Base-by-base conservation (phyloP, 768 basidiomycete species). In the Phanerochaete sordida region DNA sequence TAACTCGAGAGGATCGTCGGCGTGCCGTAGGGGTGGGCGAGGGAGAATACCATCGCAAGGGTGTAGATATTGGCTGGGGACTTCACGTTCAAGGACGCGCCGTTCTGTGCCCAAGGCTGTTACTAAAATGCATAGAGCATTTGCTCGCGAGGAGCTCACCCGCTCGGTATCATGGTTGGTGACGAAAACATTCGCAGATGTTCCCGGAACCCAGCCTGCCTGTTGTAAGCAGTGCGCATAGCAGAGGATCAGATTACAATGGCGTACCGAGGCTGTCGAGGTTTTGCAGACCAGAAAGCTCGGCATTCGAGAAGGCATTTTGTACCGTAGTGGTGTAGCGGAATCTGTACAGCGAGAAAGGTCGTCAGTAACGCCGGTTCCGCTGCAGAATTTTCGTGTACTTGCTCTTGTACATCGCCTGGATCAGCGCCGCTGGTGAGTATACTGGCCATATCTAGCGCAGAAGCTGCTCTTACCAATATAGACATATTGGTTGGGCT, bases 91-190 rank as follows among this genome's bases (percentile, higher is more conserved):
- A 89, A 73, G 0, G 86, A 85, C 27, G 57, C 65, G 1, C 82
- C 83, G 56, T 77, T 80, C 85, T 79, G 49, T 1, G n/a, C n/a
- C n/a, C n/a, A n/a, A n/a, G n/a, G n/a, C n/a, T n/a, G n/a, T n/a
- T n/a, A n/a, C n/a, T n/a, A n/a, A n/a, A n/a, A n/a, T n/a, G n/a
- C n/a, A n/a, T n/a, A n/a, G n/a, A n/a, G n/a, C n/a, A n/a, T n/a
- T n/a, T n/a, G n/a, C 15, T 4, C 24, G 35, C 6, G n/a, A n/a
- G n/a, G n/a, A n/a, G 63, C 75, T 53, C 57, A 75, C 76, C 39
- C 87, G 73, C 68, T 88, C 88, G 1, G 87, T 88, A 63, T 89
- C 88, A 58, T 88, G 87, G 64, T 89, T 87, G 0, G 82, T 74
- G 3, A 88, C 85, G 60, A 88, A 88, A 7, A 84, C 80, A 62